These are phyloP conservation scores for Metschnikowia kofuensis DNA, from an alignment of 805 yeast species.

Conservation along the genomic window DNA sequence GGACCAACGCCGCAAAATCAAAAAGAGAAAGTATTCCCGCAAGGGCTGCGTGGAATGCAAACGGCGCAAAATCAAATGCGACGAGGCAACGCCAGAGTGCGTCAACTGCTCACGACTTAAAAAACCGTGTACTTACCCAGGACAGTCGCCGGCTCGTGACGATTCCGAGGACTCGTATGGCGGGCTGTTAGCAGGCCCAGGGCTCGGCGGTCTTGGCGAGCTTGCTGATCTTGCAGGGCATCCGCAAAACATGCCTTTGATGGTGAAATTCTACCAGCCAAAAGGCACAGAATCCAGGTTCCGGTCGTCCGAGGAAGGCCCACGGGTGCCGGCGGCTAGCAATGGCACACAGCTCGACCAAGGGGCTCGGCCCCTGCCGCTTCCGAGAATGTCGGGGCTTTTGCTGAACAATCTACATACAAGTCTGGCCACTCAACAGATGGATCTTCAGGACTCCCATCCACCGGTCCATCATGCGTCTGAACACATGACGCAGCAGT, in stretches of 20 bases:
- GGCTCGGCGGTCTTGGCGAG: not conserved
- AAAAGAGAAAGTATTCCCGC: constrained; percentile 38
- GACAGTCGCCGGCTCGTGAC: not conserved
- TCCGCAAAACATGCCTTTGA: not conserved
- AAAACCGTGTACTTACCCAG: constrained; percentile 29
- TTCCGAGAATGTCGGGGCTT: not conserved
- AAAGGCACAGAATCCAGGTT: not conserved
- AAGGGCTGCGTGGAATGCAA: constrained; percentile 44
- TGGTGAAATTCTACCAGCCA: constrained; percentile 12
- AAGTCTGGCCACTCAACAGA: not conserved
- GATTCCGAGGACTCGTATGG: not conserved
- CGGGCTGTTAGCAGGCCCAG: not conserved
- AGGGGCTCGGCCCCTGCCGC: not conserved
- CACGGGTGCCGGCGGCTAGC: not conserved
- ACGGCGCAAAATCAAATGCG: constrained; percentile 43
- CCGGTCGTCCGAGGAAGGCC: not conserved
- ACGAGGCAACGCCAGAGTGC: constrained; percentile 38
- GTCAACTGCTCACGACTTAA: constrained; percentile 34
- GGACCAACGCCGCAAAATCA: constrained; percentile 17
- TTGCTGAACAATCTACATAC: not conserved
- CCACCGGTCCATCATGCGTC: too few relatives aligned
- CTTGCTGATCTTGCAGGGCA: not conserved
- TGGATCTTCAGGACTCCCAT: too few relatives aligned
- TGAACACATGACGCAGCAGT: too few relatives aligned
- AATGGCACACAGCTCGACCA: not conserved